Evolutionary conservation across 2,329 filamentous ascomycete genomes (phyloP).

Genomic region (Aspergillus ibericus): DNA sequence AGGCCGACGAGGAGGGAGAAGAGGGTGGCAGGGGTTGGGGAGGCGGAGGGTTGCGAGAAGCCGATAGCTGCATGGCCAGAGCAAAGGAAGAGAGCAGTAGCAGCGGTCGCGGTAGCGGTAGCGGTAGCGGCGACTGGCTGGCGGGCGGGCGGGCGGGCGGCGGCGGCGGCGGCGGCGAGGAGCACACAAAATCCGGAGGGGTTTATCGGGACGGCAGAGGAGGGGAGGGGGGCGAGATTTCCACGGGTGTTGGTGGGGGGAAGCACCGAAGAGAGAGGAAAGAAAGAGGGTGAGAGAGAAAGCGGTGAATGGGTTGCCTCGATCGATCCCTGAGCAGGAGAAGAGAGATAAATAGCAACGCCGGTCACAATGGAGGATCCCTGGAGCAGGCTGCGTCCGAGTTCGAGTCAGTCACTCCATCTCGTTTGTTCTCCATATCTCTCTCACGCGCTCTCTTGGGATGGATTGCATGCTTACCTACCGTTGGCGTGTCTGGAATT

Average conservation of each 20-base stretch:
- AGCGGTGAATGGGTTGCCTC: too few species aligned
- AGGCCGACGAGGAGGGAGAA: constrained; percentile 15
- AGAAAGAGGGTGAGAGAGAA: too few species aligned
- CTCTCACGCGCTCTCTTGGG: not conserved
- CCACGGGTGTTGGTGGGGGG: constrained; percentile 6
- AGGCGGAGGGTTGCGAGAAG: constrained; percentile 20
- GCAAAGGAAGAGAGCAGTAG: not conserved
- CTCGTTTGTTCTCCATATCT: too few species aligned
- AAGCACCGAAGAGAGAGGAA: constrained; percentile 6
- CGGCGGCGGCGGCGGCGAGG: not conserved
- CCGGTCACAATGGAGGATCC: too few species aligned
- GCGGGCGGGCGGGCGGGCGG: too few species aligned
- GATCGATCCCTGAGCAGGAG: too few species aligned
- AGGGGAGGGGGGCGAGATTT: constrained; percentile 9
- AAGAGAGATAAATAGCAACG: not conserved
- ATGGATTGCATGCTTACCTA: too few species aligned
- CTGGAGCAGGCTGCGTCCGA: too few species aligned
- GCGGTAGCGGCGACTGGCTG: not conserved
- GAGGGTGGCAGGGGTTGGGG: constrained; percentile 20
- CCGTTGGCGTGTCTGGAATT: not conserved
- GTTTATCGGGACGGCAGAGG: constrained; percentile 24
- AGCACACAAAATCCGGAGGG: constrained; percentile 24
- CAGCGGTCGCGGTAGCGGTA: constrained; percentile 1
- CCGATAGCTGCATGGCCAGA: constrained; percentile 24
- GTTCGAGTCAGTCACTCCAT: too few species aligned